phyloP scores from a whole-genome alignment of 768 basidiomycete genomes.

The Trametes cinnabarina region DNA sequence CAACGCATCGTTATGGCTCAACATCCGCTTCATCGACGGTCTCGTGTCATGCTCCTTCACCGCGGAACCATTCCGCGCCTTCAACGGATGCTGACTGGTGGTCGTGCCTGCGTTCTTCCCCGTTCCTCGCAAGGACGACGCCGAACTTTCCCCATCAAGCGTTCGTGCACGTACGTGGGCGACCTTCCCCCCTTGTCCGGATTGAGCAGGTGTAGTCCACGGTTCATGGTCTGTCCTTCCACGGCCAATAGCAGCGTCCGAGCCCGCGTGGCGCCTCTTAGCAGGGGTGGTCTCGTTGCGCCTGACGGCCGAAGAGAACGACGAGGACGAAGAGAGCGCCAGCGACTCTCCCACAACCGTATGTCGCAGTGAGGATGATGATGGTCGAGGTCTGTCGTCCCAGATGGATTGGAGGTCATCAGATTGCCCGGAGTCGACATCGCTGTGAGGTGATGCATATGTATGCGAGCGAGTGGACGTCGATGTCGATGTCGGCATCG shows the following conservation, averaged over 20 bases:
- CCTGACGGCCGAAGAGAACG: constrained; percentile 26
- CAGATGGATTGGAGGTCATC: constrained; percentile 4
- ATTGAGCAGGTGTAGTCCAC: neutral
- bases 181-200: neutral
- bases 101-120: constrained; percentile 11
- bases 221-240: constrained; percentile 26
- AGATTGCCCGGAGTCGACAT: neutral
- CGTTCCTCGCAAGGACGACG: neutral
- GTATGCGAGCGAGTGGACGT: neutral
- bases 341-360: neutral
- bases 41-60: constrained; percentile 17
- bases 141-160: constrained; percentile 17
- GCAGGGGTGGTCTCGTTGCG: constrained; percentile 22
- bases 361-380: constrained; percentile 9
- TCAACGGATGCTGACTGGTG: constrained; percentile 23
- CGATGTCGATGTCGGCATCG: neutral
- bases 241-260: constrained; percentile 24
- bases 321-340: constrained; percentile 5
- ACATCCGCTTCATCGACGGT: constrained; percentile 24
- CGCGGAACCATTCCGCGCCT: neutral
- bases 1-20: constrained; percentile 15
- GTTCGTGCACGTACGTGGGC: constrained; percentile 26
- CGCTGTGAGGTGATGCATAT: neutral
- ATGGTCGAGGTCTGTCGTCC: neutral
- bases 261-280: constrained; percentile 29